Evolutionary conservation across 441 rosid genomes (phyloP), one percentile per base, ranked within the genome.

Genomic region (Populus hybrid): DNA sequence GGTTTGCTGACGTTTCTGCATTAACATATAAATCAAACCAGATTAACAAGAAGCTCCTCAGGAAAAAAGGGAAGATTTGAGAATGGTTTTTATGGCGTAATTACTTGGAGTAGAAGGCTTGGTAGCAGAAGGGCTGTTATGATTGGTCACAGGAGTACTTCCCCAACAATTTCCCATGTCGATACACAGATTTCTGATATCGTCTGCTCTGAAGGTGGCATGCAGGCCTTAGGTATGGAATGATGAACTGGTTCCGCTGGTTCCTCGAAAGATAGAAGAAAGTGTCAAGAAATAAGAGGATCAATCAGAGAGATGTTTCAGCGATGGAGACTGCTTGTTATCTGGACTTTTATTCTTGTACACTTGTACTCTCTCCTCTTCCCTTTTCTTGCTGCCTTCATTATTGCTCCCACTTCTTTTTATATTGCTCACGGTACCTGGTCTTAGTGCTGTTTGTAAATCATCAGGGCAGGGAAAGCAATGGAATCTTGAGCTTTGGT

Each of bases 81-180:
- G 18, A 46, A 46, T 12, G 6, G 46, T 40, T 46, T 46, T 46
- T 4, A 14, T 46, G 18, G 14, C 1, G 63, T 73, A 21, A 8
- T 70, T 73, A 87, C 90, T 91, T 83, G 86, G 79, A 75, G 69
- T 40, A 26, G 77, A 75, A 11, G 85, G 81, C 8, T 78, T 81
- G 70, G 81, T 81, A 77, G 84, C 30, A 68, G 70, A 23, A 23
- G 85, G 79, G 59, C 72, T 85, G 0, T 80, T 80, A 32, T 67
- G 83, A 81, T 82, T 83, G 5, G 65, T 79, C 6, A 71, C 75
- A n/a, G 70, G 61, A 20, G 85, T 82, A 79, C 87, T 85, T 74
- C 87, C 90, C 32, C 85, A 90, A 57, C 89, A 87, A 82, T 87
- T 87, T 0, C 98, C 98, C 98, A 93, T 91, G 12, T 38, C 1